Evolutionary conservation across 257 asterid species (phyloP).

Genomic region (Ehretia macrophylla): DNA sequence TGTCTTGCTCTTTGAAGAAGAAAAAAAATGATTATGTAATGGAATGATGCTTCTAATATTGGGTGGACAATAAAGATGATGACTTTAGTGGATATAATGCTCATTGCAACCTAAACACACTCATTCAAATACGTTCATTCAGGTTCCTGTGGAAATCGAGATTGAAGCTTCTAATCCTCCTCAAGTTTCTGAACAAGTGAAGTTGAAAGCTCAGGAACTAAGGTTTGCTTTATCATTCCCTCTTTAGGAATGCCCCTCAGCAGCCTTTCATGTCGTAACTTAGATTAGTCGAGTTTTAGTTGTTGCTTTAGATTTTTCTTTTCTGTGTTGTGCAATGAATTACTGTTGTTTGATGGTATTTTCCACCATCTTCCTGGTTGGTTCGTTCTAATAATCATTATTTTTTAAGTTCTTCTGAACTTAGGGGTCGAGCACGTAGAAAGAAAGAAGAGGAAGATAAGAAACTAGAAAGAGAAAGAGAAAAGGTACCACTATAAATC

Average conservation of each 20-base stretch:
- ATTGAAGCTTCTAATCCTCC: constrained; percentile 35
- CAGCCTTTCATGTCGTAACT: neutral
- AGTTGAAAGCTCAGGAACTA: constrained; percentile 46
- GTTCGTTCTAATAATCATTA: constrained; percentile 17
- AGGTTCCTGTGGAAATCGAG: constrained; percentile 38
- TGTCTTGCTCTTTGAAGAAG: neutral
- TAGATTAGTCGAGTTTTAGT: neutral
- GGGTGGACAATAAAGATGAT: neutral
- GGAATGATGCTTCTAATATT: neutral
- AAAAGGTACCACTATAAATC: constrained; percentile 40
- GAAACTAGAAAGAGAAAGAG: constrained; percentile 51
- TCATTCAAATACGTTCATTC: constrained; percentile 17
- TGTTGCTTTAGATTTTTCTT: neutral
- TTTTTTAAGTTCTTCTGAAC: constrained; percentile 9
- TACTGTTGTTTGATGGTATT: neutral
- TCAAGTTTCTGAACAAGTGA: constrained; percentile 50
- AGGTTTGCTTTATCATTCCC: constrained; percentile 39
- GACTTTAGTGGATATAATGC: neutral
- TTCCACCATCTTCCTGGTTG: neutral
- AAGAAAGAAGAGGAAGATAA: constrained; percentile 47
- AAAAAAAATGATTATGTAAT: neutral
- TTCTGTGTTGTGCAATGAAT: neutral
- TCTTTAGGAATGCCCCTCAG: neutral
- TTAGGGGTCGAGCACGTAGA: constrained; percentile 42
- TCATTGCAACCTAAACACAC: neutral